Evolutionary conservation across 257 asterid species (phyloP).

Genomic region (Solanum corneliomulleri): DNA sequence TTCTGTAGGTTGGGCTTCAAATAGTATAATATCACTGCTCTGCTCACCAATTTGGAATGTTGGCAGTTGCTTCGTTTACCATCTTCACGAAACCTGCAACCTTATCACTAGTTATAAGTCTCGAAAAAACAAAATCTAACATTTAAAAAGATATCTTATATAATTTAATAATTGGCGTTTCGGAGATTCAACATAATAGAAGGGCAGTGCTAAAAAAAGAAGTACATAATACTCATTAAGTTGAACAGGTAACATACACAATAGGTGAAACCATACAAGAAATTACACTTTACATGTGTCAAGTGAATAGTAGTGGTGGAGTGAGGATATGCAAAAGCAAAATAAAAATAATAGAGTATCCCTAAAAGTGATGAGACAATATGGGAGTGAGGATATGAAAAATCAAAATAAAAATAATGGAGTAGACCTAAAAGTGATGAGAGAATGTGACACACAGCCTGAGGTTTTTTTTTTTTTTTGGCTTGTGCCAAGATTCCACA

Average conservation of each 20-base stretch:
- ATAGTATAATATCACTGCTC: background rate
- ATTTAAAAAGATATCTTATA: background rate
- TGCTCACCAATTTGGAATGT: constrained; percentile 48
- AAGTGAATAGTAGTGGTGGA: background rate
- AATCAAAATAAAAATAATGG: background rate
- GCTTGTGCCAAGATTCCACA: background rate
- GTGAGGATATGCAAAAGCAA: background rate
- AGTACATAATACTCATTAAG: background rate
- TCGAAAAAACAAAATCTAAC: background rate
- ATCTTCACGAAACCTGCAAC: constrained; percentile 50
- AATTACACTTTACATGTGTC: background rate
- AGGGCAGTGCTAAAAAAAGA: background rate
- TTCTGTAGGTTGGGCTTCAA: background rate
- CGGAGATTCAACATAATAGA: background rate
- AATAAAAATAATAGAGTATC: background rate
- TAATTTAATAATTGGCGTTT: background rate
- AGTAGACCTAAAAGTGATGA: background rate
- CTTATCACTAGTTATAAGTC: background rate
- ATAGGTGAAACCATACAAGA: background rate
- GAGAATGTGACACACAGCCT: background rate
- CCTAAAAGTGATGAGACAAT: background rate
- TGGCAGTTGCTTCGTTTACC: constrained; percentile 56
- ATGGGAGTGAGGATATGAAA: background rate
- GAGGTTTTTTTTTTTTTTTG: background rate
- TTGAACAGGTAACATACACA: background rate